Conservation (phyloP, 495 filamentous ascomycete species). For the Neurospora africana region DNA sequence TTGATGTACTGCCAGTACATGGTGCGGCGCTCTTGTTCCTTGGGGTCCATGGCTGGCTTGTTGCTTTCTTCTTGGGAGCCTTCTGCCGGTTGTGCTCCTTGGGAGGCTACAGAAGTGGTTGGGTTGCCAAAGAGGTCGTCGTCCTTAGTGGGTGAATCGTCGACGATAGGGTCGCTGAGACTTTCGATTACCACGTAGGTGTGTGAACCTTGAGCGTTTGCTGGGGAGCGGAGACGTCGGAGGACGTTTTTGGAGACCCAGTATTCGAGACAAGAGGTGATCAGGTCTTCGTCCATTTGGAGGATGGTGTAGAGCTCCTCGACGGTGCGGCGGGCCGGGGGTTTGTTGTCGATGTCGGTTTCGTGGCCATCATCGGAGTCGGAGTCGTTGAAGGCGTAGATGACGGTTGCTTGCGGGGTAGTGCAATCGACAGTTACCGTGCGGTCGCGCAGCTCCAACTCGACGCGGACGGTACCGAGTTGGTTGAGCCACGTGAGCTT, state of each 20-base stretch:
- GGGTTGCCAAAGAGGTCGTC: neutral
- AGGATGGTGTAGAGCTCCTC: conserved; percentile 53
- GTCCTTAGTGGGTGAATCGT: conserved; percentile 9
- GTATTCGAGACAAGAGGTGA: conserved; percentile 69
- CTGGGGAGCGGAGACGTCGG: conserved; percentile 34
- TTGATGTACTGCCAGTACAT: conserved; percentile 86
- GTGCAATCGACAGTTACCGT: conserved; percentile 59
- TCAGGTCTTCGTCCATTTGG: conserved; percentile 65
- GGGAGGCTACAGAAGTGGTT: neutral
- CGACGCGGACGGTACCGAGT: conserved; percentile 68
- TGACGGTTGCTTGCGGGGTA: conserved; percentile 83
- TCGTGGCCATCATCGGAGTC: conserved; percentile 4
- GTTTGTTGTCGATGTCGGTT: conserved; percentile 2
- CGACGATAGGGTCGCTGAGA: conserved; percentile 20
- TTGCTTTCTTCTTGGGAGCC: neutral
- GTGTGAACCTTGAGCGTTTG: neutral
- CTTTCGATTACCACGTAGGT: conserved; percentile 34
- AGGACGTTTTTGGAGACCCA: conserved; percentile 79
- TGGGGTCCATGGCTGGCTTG: conserved; percentile 27
- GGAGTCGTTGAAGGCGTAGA: conserved; percentile 66
- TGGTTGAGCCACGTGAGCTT: conserved; percentile 83
- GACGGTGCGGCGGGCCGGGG: conserved; percentile 42
- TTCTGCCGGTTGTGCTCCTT: neutral
- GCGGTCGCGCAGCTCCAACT: conserved; percentile 75
- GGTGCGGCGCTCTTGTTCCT: conserved; percentile 63